Percentiles rank a stretch among this genome's conserved stretches.
phyloP scores from a whole-genome alignment of 2,329 filamentous ascomycete genomes.

The Cladosporium colombiae region DNA sequence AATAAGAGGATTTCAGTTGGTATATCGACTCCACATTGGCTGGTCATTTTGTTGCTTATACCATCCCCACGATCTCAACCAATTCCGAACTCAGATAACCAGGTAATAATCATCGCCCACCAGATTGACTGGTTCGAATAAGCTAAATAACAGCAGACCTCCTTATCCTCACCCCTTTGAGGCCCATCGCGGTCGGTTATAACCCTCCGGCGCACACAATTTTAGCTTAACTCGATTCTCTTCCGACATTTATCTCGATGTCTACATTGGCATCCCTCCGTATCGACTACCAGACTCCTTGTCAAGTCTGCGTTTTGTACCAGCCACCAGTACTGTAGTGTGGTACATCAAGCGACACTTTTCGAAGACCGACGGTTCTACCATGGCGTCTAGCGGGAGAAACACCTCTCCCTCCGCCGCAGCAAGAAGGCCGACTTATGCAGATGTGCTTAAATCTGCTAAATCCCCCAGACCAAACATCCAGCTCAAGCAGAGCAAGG shows the following conservation, averaged over 20 bases:
- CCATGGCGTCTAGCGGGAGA: neutral
- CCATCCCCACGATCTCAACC: neutral
- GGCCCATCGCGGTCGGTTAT: neutral
- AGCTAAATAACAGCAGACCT: neutral
- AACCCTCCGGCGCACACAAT: neutral
- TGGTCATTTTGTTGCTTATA: neutral
- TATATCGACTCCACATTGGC: neutral
- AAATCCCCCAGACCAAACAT: neutral
- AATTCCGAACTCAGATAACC: neutral
- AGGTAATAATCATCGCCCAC: neutral
- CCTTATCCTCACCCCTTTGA: neutral
- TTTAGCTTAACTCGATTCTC: neutral
- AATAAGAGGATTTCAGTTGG: neutral
- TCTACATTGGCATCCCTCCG: neutral
- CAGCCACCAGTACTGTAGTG: neutral
- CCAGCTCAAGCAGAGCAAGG: neutral
- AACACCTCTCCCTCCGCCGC: neutral
- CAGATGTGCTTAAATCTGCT: neutral
- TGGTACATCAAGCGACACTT: neutral
- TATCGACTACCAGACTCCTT: neutral
- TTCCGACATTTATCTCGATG: neutral
- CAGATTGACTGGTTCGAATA: neutral
- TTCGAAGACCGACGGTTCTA: neutral
- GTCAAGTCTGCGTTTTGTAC: neutral
- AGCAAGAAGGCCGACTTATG: neutral